These are phyloP conservation scores for Komagataella populi DNA, from an alignment of 805 yeast genomes.

Conservation along the genomic window DNA sequence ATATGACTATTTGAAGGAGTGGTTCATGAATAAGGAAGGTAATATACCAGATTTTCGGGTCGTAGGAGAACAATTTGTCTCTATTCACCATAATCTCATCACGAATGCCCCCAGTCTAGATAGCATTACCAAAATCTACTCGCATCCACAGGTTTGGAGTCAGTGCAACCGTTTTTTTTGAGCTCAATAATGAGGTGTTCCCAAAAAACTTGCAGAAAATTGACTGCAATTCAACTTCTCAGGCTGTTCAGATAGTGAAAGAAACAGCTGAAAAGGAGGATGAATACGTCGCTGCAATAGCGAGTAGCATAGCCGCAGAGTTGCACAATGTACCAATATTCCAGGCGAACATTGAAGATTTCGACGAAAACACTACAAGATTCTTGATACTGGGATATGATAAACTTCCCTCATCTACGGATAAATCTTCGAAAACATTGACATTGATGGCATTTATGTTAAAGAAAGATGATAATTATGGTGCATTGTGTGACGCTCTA, in stretches of 20 bases:
- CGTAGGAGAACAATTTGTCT: conserved; percentile 69
- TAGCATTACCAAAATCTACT: conserved; percentile 46
- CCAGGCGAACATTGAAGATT: conserved; percentile 52
- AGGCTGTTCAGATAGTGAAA: conserved; percentile 60
- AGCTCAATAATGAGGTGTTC: conserved; percentile 14
- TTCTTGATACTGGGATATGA: conserved; percentile 53
- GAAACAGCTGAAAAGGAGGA: conserved; percentile 16
- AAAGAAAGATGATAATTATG: conserved; percentile 49
- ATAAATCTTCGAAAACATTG: conserved; percentile 15
- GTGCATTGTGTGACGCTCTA: conserved; percentile 59
- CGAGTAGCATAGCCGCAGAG: conserved; percentile 53
- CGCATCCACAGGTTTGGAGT: conserved; percentile 99
- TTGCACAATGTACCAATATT: conserved; percentile 45
- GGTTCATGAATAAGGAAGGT: conserved; percentile 21
- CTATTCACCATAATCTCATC: conserved; percentile 68
- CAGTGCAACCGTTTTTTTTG: conserved; percentile 50
- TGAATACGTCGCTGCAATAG: conserved; percentile 52
- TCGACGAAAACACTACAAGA: conserved; percentile 68
- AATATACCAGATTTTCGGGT: conserved; percentile 30
- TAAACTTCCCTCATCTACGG: conserved; percentile 4
- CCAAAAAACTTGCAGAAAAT: conserved; percentile 29
- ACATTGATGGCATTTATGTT: conserved; percentile 56
- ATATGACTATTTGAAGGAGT: conserved; percentile 66
- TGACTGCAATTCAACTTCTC: conserved; percentile 72
- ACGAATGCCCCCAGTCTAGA: conserved; percentile 28